Evolutionary conservation across 2,329 filamentous ascomycete genomes (phyloP), one percentile per base, ranked within the genome.

Genomic region (Botrytis medusae): DNA sequence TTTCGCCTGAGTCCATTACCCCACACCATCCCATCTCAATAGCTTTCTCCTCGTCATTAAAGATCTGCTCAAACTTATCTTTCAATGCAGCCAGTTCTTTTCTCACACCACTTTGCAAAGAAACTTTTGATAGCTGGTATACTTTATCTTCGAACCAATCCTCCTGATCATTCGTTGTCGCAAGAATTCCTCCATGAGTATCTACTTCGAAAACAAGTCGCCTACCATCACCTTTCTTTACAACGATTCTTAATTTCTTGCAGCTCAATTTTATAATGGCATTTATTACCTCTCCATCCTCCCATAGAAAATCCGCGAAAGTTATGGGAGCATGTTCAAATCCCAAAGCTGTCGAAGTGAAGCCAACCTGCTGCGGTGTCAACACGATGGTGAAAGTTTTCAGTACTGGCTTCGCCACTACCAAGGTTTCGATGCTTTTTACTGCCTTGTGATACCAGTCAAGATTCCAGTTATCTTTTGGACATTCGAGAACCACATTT

Each of bases 221-320:
- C 59, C 69, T 44, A 20, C 63, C 32, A 69, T 46, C 46, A 22
- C 42, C 10, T 20, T 78, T 77, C 29, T 78, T 80, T 7, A 80
- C 40, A 4, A 81, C 61, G 12, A 81, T 60, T 20, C 76, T 78
- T 51, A 80, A 71, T 5, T 57, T 70, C 62, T 74, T 76, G 40
- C 78, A 79, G 22, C 57, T 67, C 16, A 81, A 64, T 22, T 71
- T 72, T 9, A 51, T 69, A 20, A 80, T 65, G 32, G 74, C 73
- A 25, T 22, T 65, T 75, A 80, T 77, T 16, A 80, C 51, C 5
- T 44, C 48, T 18, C 77, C 74, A 8, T 57, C 46, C 14, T 72
- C 61, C 64, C 71, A 75, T 3, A 80, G 72, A 60, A 79, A 80
- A 69, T 79, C 76, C 0, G 77, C 74, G 54, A 79, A 81, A 6